phyloP scores from a whole-genome alignment of 768 basidiomycete species.

The Fomitopsis pulvina region DNA sequence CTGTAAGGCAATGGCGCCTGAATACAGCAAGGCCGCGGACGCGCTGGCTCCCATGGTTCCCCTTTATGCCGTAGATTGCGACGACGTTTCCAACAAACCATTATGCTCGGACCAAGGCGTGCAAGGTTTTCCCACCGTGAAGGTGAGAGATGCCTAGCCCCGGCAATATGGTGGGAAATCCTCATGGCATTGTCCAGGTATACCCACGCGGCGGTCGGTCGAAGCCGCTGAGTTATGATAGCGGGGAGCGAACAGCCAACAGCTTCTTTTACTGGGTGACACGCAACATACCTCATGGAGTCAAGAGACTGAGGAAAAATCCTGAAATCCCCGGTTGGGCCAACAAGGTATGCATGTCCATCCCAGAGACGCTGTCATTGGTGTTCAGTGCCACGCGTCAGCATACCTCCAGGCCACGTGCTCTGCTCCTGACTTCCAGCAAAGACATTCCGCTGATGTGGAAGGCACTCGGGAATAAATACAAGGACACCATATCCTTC shows the following conservation, averaged over 20 bases:
- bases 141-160: constrained; percentile 35
- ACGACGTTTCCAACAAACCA: constrained; percentile 71
- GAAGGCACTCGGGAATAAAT: constrained; percentile 74
- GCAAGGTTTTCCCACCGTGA: constrained; percentile 91
- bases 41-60: constrained; percentile 79
- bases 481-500: constrained; percentile 53
- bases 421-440: constrained; percentile 68
- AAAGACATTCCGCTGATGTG: constrained; percentile 74
- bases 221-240: constrained; percentile 59
- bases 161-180: not conserved
- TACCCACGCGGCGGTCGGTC: constrained; percentile 72
- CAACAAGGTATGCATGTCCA: constrained; percentile 43
- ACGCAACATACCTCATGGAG: constrained; percentile 64
- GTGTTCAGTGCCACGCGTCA: no score
- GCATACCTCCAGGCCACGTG: constrained; percentile 42
- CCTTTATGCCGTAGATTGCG: constrained; percentile 91
- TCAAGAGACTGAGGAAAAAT: constrained; percentile 50
- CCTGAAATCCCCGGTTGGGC: constrained; percentile 64
- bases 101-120: constrained; percentile 82
- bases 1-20: constrained; percentile 80
- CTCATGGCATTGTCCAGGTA: constrained; percentile 32
- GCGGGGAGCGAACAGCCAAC: constrained; percentile 61
- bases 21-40: constrained; percentile 76
- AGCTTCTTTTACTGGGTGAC: constrained; percentile 74
- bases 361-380: not conserved